Evolutionary conservation across 345 rosid genomes (phyloP), one percentile per base, ranked within the genome.

Genomic region (Citrus australasica): DNA sequence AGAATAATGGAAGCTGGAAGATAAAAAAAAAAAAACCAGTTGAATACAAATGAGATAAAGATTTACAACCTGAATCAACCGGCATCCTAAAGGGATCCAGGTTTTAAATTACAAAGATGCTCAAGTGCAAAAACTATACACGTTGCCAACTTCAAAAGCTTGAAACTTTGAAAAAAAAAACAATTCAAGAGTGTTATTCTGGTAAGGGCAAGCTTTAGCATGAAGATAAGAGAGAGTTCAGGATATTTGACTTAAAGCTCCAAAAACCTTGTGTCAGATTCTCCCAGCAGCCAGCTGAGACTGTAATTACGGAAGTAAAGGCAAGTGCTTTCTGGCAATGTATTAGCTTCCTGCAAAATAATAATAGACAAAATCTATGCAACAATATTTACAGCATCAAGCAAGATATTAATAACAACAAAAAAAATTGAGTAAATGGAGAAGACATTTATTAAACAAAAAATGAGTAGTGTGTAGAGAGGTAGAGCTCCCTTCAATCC

Each of bases 401-500:
- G 27, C 11, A 24, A 9, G 9, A 25, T n/a, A 21, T 8, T 60
- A 60, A 8, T 25, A n/a, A n/a, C 4, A 30, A 30, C 2, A 2
- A 22, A 7, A 0, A n/a, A 1, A 13, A 13, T 0, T 7, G 10
- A 37, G 6, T 28, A 21, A 7, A 24, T 4, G 59, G 17, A 62
- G 27, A 32, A 60, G 8, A 65, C 11, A 53, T 0, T 53, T 0
- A 46, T 13, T 1, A 4, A 46, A 46, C 0, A 3, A 46, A 40
- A 30, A 27, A 27, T 17, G 55, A 48, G 60, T 78, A 81, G 73
- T 75, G 89, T 88, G 7, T 17, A 53, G n/a, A 16, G 58, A 17
- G 22, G 58, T 53, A 90, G 98, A 94, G 95, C 95, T 94, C 98
- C 97, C 95, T 94, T 92, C 97, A 94, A 91, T 94, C 97, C 97